Percentiles rank a stretch among this genome's conserved stretches.
Evolutionary conservation across 148 eudicot genomes (phyloP).

Genomic region (Camellia lanceoleosa): DNA sequence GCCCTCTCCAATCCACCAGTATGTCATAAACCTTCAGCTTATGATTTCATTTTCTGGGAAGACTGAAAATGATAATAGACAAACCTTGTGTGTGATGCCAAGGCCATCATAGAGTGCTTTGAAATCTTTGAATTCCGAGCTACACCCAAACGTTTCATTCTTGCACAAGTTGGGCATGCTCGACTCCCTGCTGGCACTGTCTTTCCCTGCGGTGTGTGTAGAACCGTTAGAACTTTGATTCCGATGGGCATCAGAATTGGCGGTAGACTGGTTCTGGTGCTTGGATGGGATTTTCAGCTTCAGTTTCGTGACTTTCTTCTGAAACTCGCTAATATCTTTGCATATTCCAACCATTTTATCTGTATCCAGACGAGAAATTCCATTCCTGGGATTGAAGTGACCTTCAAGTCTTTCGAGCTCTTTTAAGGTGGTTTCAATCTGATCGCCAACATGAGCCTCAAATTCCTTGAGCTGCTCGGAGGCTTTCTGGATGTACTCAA

Average conservation of each 20-base stretch:
- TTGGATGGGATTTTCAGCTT: no score
- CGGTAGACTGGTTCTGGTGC: no score
- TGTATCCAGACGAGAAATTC: no score
- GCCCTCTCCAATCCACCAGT: slow-evolving; percentile 24
- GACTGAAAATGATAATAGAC: slow-evolving; percentile 18
- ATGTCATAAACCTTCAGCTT: slow-evolving; percentile 19
- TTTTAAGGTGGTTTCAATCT: neutral
- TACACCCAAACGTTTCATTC: neutral
- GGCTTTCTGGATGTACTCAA: neutral
- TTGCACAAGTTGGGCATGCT: no score
- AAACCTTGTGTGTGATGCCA: neutral
- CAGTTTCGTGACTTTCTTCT: no score
- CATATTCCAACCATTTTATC: no score
- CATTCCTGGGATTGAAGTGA: neutral
- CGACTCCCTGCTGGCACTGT: no score
- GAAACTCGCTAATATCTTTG: no score
- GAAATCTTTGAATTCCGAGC: neutral
- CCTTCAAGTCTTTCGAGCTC: neutral
- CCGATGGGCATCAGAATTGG: no score
- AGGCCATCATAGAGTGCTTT: neutral
- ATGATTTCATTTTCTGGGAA: slow-evolving; percentile 4
- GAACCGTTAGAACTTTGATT: no score
- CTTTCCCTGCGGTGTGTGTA: no score
- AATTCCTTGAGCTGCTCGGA: neutral
- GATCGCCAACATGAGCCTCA: neutral